phyloP scores from a whole-genome alignment of 2,329 filamentous ascomycete genomes.

The Macroventuria anomochaeta region DNA sequence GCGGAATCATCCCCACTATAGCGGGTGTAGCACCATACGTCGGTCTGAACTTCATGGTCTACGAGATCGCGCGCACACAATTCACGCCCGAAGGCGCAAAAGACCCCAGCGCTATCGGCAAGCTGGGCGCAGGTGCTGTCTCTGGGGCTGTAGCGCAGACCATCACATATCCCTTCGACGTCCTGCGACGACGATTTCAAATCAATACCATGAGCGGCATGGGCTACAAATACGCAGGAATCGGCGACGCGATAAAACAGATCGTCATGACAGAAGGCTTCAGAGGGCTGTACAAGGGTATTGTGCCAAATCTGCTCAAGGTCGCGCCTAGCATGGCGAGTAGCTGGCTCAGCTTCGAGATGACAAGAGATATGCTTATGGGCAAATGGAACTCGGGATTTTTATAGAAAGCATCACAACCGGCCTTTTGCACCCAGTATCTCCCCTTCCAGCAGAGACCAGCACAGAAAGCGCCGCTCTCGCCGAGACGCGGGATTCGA shows the following conservation, averaged over 20 bases:
- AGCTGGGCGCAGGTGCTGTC: conserved; percentile 86
- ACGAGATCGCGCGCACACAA: conserved; percentile 83
- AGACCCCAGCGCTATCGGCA: conserved; percentile 79
- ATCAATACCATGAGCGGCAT: conserved; percentile 99
- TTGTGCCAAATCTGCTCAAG: conserved; percentile 93
- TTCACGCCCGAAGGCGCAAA: conserved; percentile 87
- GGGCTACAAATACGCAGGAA: conserved; percentile 92
- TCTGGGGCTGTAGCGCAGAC: conserved; percentile 97
- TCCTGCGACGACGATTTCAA: conserved; percentile 91
- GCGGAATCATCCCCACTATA: conserved; percentile 91
- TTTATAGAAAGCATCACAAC: conserved; percentile 29
- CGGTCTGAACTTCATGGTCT: conserved; percentile 98
- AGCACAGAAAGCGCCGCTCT: background rate
- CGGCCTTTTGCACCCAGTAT: no score
- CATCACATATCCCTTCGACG: conserved; percentile 97
- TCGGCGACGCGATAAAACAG: conserved; percentile 80
- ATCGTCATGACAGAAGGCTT: conserved; percentile 86
- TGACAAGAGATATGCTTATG: conserved; percentile 86
- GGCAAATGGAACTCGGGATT: conserved; percentile 43
- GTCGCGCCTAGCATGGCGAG: conserved; percentile 98
- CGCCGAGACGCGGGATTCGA: background rate
- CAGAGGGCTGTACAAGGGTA: conserved; percentile 90
- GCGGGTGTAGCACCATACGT: conserved; percentile 97
- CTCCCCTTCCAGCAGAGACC: background rate
- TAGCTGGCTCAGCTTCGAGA: conserved; percentile 96